Evolutionary conservation across 1,139 yeast genomes (phyloP).

Genomic region (Schizosaccharomyces versatilis): DNA sequence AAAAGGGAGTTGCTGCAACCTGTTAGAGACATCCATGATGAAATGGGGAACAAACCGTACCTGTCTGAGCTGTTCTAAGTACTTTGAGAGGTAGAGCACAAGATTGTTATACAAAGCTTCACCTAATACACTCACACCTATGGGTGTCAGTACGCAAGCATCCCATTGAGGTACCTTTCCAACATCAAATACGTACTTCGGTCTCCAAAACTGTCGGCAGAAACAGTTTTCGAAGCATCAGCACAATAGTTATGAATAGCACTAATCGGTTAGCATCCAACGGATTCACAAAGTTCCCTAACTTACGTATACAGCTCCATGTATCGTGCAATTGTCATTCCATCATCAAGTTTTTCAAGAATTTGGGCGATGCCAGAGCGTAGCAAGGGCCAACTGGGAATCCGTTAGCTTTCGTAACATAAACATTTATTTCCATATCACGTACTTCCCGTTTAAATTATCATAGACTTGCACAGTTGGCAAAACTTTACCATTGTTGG

Average conservation of each 20-base stretch:
- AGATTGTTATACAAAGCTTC: slow-evolving; percentile 67
- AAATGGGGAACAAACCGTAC: slow-evolving; percentile 9
- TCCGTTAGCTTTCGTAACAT: neutral
- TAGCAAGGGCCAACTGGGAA: slow-evolving; percentile 11
- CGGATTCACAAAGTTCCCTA: neutral
- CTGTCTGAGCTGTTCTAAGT: slow-evolving; percentile 28
- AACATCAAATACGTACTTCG: slow-evolving; percentile 20
- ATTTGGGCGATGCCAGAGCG: slow-evolving; percentile 11
- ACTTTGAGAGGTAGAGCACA: slow-evolving; percentile 40
- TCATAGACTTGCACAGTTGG: neutral
- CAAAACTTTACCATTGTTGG: neutral
- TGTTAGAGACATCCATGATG: slow-evolving; percentile 7
- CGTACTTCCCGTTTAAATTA: neutral
- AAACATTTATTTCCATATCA: neutral
- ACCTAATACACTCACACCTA: slow-evolving; percentile 38
- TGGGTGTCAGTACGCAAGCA: slow-evolving; percentile 14
- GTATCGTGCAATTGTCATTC: slow-evolving; percentile 15
- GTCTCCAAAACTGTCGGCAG: slow-evolving; percentile 57
- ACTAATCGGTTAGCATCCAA: neutral
- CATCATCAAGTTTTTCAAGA: slow-evolving; percentile 10
- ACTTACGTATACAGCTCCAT: slow-evolving; percentile 23
- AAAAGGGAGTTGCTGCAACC: slow-evolving; percentile 1
- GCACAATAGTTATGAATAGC: slow-evolving; percentile 25
- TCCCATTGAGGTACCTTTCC: slow-evolving; percentile 18
- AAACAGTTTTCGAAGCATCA: slow-evolving; percentile 82